A percentile compares a stretch with the other conserved stretches of the same genome.
These are phyloP conservation scores for Oehlia diaphana DNA, from an alignment of 192 early-diverging fungal species.

Conservation along the genomic window DNA sequence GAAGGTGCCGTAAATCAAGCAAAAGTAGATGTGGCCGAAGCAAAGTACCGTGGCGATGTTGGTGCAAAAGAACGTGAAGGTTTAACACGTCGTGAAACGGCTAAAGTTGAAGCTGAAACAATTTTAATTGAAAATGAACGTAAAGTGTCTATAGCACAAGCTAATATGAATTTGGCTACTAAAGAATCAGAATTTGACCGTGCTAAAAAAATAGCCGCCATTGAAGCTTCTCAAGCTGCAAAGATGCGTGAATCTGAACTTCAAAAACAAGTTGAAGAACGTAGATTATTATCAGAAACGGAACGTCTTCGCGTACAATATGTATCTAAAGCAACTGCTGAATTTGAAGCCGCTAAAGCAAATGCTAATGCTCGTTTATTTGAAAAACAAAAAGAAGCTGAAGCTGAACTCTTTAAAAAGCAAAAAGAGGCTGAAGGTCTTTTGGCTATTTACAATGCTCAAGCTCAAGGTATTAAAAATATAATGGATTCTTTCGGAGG, in stretches of 20 bases:
- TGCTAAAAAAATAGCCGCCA: slow-evolving; percentile 48
- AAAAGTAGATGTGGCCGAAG: slow-evolving; percentile 58
- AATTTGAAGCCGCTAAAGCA: slow-evolving; percentile 42
- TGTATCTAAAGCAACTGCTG: slow-evolving; percentile 49
- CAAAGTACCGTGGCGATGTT: slow-evolving; percentile 45
- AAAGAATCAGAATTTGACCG: slow-evolving; percentile 40
- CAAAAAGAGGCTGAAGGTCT: slow-evolving; percentile 46
- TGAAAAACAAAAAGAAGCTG: slow-evolving; percentile 40
- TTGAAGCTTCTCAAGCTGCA: slow-evolving; percentile 49
- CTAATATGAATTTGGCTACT: slow-evolving; percentile 38
- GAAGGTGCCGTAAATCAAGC: slow-evolving; percentile 60
- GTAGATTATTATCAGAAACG: slow-evolving; percentile 36
- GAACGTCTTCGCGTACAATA: slow-evolving; percentile 49
- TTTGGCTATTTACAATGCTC: slow-evolving; percentile 37
- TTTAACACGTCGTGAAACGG: slow-evolving; percentile 43
- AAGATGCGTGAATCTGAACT: slow-evolving; percentile 44
- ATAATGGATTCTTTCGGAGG: slow-evolving; percentile 37
- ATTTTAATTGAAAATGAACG: slow-evolving; percentile 51
- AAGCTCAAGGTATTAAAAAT: slow-evolving; percentile 45
- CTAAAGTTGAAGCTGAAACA: slow-evolving; percentile 46
- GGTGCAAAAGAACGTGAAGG: slow-evolving; percentile 53
- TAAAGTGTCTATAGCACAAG: slow-evolving; percentile 41
- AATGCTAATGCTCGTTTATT: slow-evolving; percentile 45
- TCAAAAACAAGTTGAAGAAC: slow-evolving; percentile 48
- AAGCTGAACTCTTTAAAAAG: slow-evolving; percentile 33